Base-by-base conservation (phyloP, 1,284 basidiomycete species). In the Pyrrhoderma lamaoense region DNA sequence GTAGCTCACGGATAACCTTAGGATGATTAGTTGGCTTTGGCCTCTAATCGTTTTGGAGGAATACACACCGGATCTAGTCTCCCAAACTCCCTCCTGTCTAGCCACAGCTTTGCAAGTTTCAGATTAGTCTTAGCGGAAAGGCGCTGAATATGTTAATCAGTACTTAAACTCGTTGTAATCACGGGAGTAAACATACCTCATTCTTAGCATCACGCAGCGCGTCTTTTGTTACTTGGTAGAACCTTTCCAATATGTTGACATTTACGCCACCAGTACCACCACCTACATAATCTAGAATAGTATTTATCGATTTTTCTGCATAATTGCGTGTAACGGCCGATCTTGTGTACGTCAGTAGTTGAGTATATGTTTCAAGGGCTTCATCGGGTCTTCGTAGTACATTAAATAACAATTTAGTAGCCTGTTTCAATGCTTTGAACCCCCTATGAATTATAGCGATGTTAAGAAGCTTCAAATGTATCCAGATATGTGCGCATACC, bases 371-470 rank as follows among this genome's bases (percentile, higher is more conserved):
- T 62, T 80, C 71, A 45, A 99, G 72, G 0, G 96, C 95, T 46
- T 94, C 87, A 21, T 79, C 76, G 37, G 93, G 93, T 59, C 86
- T 74, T 55, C 80, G 79, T 35, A 94, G 76, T 9, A 73, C 73
- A 44, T 93, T 77, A 66, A 90, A 99, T 53, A 95, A 81, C 51
- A 98, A 75, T 68, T 99, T 99, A 19, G 94, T 98, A 42, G 89
- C 91, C 62, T 99, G 96, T 63, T 99, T 99, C 51, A 99, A 76
- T 4, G 94, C 90, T 66, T 99, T 99, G 80, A 99, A 99, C 1
- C 95, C 96, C 93, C 93, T 95, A 60, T 48, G 56, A 22, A 13
- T 11, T 16, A 8, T 35, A 22, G 2, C 13, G 8, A 47, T 47
- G 8, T 52, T 22, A 39, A 46, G 16, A 42, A 18, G 23, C 2